Conservation (phyloP, 257 asterid genomes). For the Penstemon davidsonii region DNA sequence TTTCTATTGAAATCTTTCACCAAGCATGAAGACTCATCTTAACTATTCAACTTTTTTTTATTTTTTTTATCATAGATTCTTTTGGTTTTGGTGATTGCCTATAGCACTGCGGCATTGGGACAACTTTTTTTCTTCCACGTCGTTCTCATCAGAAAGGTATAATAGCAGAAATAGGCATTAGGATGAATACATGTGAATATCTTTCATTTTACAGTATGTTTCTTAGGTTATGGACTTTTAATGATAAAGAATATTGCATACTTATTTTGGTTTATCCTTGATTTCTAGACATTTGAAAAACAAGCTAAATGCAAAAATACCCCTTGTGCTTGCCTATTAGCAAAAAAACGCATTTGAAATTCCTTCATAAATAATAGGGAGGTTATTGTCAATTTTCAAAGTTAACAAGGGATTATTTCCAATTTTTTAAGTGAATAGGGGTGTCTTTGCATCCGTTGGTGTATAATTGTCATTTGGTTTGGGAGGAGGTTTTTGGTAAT, state of each 20-base stretch:
- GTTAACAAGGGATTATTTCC: no score
- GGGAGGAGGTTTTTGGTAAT: no score
- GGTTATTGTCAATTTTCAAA: no score
- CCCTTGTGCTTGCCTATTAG: no score
- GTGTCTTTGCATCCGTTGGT: no score
- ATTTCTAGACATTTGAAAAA: no score
- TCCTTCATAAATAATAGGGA: no score
- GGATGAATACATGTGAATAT: not conserved
- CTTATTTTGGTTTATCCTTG: not conserved
- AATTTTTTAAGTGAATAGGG: no score
- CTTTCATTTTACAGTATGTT: not conserved
- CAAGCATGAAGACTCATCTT: constrained; percentile 8
- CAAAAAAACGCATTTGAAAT: no score
- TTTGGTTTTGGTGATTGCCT: constrained; percentile 59
- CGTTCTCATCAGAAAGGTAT: constrained; percentile 89
- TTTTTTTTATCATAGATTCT: constrained; percentile 46
- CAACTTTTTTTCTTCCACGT: constrained; percentile 89
- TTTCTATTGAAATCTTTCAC: constrained; percentile 1
- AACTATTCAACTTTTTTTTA: not conserved
- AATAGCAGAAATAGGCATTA: constrained; percentile 1
- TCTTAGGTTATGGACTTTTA: not conserved
- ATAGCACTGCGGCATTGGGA: constrained; percentile 86
- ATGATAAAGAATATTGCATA: no score
- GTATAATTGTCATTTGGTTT: no score
- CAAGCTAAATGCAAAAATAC: no score